Evolutionary conservation across 305 asterid genomes (phyloP).

Genomic region (Fraxinus sp.): DNA sequence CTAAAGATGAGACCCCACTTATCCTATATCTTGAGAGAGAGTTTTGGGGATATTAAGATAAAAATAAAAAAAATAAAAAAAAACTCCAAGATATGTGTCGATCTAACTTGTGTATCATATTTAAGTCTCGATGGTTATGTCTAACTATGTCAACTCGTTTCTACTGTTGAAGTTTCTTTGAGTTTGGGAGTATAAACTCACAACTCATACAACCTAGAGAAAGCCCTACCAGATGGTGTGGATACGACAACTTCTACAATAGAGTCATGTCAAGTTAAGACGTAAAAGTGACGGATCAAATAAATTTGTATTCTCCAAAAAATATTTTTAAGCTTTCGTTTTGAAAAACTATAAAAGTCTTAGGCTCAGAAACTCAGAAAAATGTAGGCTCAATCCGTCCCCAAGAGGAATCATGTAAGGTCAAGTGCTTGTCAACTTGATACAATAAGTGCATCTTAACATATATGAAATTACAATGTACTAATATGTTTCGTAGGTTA

Average conservation of each 20-base stretch:
- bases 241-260: neutral
- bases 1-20: conserved; percentile 27
- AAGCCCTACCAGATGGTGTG: neutral
- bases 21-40: conserved; percentile 12
- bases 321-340: neutral
- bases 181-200: neutral
- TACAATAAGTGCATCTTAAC: neutral
- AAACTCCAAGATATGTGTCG: neutral
- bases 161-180: neutral
- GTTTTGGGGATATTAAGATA: conserved; percentile 21
- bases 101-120: neutral
- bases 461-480: neutral
- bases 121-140: neutral
- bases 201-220: neutral
- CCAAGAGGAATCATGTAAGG: neutral
- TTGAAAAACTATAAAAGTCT: no score
- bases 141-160: neutral
- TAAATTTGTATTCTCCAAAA: neutral
- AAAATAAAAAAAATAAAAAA: no score
- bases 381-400: neutral
- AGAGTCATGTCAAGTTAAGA: neutral
- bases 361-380: neutral
- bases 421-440: neutral
- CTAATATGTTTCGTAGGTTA: neutral
- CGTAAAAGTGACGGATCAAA: no score